Evolutionary conservation across 2,329 filamentous ascomycete genomes (phyloP), one percentile per base, ranked within the genome.

Genomic region (Pleurostoma richardsiae): DNA sequence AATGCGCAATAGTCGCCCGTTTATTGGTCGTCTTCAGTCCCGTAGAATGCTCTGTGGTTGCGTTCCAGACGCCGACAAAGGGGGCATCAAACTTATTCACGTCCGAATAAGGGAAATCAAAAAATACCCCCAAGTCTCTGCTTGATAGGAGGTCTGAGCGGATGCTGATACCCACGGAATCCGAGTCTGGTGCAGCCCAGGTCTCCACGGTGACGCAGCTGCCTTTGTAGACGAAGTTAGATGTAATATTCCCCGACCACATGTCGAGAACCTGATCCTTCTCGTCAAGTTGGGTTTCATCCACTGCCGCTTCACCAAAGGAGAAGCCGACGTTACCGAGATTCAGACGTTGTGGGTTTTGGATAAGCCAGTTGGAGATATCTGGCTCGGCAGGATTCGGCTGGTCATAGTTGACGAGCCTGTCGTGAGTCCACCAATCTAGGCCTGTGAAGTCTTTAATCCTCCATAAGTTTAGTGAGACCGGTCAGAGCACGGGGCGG

Each of bases 71-170:
- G 1, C 76, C 76, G 2, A 80, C 74, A 49, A 73, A 79, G 1
- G 76, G 75, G 2, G 73, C 73, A 36, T 79, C 74, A 47, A 79
- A 79, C 52, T 79, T 78, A 52, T 74, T 72, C 29, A 59, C 57
- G 11, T 66, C 71, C 26, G 74, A 64, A 45, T 73, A 71, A 3
- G 77, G 75, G 46, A 76, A 79, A 45, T 79, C 74, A 46, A 79
- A 69, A 52, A 76, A 77, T 5, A 79, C 55, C 0, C 71, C 69
- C 6, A 79, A 54, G 4, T 55, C 52, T 0, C 64, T 67, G 2
- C 52, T 50, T 4, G 53, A 56, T 6, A 79, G 51, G 3, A 76
- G 57, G 1, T 62, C 54, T 0, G 73, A 77, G 10, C 64, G 57
- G 8, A 77, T 57, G 6, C 62, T 55, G 28, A 77, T 60, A 2